Evolutionary conservation across 2,329 filamentous ascomycete genomes (phyloP), one percentile per base, ranked within the genome.

Genomic region (Aspergillus vadensis): DNA sequence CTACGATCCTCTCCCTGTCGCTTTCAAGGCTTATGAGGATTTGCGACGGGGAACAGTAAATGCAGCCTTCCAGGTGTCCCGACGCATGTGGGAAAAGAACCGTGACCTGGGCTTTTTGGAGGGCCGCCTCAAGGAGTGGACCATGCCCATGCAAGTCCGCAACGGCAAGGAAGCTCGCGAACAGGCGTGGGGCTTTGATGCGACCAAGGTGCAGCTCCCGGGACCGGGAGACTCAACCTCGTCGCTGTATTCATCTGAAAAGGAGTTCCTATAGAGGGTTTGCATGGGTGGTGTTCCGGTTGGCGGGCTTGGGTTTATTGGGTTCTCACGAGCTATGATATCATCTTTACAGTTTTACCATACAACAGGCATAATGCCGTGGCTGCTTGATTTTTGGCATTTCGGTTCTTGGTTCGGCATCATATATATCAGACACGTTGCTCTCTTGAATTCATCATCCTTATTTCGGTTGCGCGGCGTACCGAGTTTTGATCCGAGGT

Each of bases 81-180:
- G 65, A 8, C 75, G 73, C 10, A 72, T 76, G 60, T 80, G 77
- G 75, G 72, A 75, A 23, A 73, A 73, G 10, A 74, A 79, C 57
- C 72, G 70, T 43, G 77, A 80, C 44, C 70, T 74, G 62, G 74
- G 77, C 0, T 62, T 72, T 57, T 62, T 79, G 6, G 72, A 73
- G 36, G 69, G 70, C 12, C 67, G 72, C 21, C 58, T 80, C 1
- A 75, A 76, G 51, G 77, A 79, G 54, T 78, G 72, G 70, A 70
- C 76, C 51, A 70, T 76, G 30, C 73, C 77, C 39, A 55, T 47
- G 53, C 53, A 55, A 19, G 59, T 79, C n/a, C 67, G 72, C 49
- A 72, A 65, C 52, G 59, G 57, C 17, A 64, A 66, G 27, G 66
- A 71, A 36, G 66, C 69, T 47, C 72, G 69, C 50, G 68, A 71